Base-by-base conservation (phyloP, 129 eudicot genomes). In the Pittosporum tobira region DNA sequence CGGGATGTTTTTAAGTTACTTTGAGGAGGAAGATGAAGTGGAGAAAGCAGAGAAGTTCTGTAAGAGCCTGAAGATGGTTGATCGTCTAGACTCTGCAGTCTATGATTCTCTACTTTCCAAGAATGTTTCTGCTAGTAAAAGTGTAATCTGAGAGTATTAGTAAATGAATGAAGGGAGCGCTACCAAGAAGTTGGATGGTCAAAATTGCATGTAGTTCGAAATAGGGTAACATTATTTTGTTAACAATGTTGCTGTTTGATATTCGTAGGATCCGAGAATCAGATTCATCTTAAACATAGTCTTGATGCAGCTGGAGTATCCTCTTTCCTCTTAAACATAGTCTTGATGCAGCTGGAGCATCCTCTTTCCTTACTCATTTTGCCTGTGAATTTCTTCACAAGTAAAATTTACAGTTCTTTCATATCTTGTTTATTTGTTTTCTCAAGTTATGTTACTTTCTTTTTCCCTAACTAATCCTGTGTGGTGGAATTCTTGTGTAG, bases 61-160 rank as follows among this genome's bases (percentile, higher is more conserved):
- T 5, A 18, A 65, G 38, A 38, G 57, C 59, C 53, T 80, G 82
- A 80, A 72, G 82, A 71, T 55, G 79, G 38, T 51, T 28, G 58
- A 46, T 27, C 80, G 66, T 54, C 72, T 75, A 8, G 70, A 79
- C 50, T 47, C 82, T 6, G n/a, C 63, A 1, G 65, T 65, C 30
- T 67, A 59, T 30, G 73, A 62, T 11, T 58, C 64, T 46, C 51
- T 77, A 29, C 69, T 77, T 51, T 16, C 45, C 7, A 11, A 47
- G 4, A 54, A 68, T 34, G 23, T 40, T 20, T 44, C 70, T 57
- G 57, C 61, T 55, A 25, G 27, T 15, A 24, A 44, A n/a, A 47
- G 25, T 53, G 45, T 56, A 48, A 25, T 28, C 30, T 3, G 2
- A 13, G 47, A 61, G 29, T 22, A 6, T n/a, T 28, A 26, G 27